Conservation (phyloP, 2,329 filamentous ascomycete species). For the Magnaporthiopsis incrustans region DNA sequence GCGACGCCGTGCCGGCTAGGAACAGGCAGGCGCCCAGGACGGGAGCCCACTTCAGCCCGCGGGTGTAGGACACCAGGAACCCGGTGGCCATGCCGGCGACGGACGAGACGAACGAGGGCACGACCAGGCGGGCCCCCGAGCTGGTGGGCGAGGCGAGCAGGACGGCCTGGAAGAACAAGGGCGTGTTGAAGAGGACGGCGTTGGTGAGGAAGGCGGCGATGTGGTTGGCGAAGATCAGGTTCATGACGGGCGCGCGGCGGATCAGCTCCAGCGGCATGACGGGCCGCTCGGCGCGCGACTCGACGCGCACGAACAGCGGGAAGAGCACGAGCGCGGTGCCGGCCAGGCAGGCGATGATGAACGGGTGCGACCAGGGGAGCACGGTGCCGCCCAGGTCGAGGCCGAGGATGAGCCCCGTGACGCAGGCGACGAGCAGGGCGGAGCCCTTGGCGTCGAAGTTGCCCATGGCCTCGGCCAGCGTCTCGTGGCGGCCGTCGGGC, state of each 20-base stretch:
- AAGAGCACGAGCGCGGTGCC: slow-evolving; percentile 37
- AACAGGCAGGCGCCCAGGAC: slow-evolving; percentile 39
- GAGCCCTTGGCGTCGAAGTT: slow-evolving; percentile 52
- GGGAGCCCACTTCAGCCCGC: slow-evolving; percentile 52
- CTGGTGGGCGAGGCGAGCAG: slow-evolving; percentile 60
- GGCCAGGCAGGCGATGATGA: slow-evolving; percentile 43
- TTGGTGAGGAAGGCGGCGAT: slow-evolving; percentile 43
- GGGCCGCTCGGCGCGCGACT: slow-evolving; percentile 41
- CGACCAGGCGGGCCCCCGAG: slow-evolving; percentile 64
- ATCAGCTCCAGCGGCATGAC: slow-evolving; percentile 54
- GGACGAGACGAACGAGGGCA: slow-evolving; percentile 51
- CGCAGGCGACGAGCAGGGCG: slow-evolving; percentile 39
- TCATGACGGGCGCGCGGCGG: slow-evolving; percentile 40
- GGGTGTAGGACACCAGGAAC: slow-evolving; percentile 52
- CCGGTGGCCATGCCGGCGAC: slow-evolving; percentile 48
- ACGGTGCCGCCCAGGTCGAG: slow-evolving; percentile 57
- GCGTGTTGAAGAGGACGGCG: slow-evolving; percentile 54
- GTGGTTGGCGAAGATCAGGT: slow-evolving; percentile 49
- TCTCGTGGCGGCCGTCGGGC: slow-evolving; percentile 29
- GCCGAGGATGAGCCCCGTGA: slow-evolving; percentile 51
- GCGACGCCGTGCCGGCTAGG: slow-evolving; percentile 40
- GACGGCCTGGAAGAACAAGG: slow-evolving; percentile 70
- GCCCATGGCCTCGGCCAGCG: slow-evolving; percentile 37
- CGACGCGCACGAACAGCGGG: slow-evolving; percentile 43
- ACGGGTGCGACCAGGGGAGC: slow-evolving; percentile 51